Conservation (phyloP, 2,329 filamentous ascomycete genomes). For the Pestalotiopsis sp. region DNA sequence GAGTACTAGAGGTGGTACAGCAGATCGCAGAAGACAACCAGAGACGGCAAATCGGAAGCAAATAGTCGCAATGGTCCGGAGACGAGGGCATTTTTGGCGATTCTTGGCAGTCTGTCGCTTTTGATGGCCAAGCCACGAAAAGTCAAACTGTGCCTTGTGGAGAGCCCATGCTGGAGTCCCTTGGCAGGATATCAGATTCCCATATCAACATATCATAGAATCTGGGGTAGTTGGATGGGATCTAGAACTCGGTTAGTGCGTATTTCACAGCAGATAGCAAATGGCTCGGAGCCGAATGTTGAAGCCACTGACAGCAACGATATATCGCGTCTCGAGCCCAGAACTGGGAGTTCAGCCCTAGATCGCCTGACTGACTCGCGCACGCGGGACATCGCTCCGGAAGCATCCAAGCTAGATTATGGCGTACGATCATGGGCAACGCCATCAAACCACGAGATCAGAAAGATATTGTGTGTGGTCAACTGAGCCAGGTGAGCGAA, state of each 20-base stretch:
- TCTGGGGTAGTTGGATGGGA: not conserved
- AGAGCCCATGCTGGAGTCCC: too few species aligned
- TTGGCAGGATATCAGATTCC: not conserved
- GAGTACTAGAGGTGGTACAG: not conserved
- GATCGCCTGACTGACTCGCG: too few species aligned
- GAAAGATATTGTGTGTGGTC: too few species aligned
- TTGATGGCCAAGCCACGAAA: not conserved
- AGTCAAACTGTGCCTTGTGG: not conserved
- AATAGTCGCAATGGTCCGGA: not conserved
- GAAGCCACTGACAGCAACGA: not conserved
- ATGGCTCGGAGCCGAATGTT: not conserved
- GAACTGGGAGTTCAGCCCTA: not conserved
- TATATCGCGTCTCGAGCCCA: not conserved
- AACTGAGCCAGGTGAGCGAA: too few species aligned
- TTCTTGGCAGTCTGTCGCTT: not conserved
- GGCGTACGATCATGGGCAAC: too few species aligned
- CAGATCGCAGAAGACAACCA: not conserved
- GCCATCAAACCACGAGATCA: too few species aligned
- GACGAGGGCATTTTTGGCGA: not conserved
- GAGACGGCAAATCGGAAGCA: not conserved
- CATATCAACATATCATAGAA: not conserved
- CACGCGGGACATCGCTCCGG: too few species aligned
- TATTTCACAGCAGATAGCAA: not conserved
- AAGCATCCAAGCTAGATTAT: too few species aligned
- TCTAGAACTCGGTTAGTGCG: not conserved